Conservation (phyloP, 129 eudicot species). For the Erigeron canadensis region DNA sequence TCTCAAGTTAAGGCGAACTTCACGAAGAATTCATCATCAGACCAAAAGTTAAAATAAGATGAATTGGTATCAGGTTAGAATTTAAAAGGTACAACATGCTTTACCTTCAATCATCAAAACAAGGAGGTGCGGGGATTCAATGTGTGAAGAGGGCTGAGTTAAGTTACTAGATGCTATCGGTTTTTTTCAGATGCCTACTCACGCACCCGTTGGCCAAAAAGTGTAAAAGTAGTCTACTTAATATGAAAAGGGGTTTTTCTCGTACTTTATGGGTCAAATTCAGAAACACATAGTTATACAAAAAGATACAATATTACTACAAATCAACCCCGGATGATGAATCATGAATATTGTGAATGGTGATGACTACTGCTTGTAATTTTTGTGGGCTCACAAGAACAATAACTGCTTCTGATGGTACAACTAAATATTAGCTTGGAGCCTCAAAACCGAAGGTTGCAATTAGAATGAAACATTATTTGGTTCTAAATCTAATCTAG, state of each 20-base stretch:
- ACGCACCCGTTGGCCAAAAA: background rate
- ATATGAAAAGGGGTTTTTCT: background rate
- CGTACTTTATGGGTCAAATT: background rate
- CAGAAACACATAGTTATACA: background rate
- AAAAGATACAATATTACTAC: too few relatives aligned
- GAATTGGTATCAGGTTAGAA: background rate
- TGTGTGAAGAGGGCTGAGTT: background rate
- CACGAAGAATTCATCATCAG: background rate
- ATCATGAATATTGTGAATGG: too few relatives aligned
- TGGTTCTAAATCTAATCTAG: background rate
- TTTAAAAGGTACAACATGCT: background rate
- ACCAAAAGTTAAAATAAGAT: background rate
- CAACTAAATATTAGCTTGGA: background rate
- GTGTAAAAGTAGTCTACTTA: background rate
- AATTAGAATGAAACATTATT: background rate
- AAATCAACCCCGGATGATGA: too few relatives aligned
- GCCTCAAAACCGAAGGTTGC: background rate
- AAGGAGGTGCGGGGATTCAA: background rate
- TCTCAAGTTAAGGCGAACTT: background rate
- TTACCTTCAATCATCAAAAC: constrained; percentile 2
- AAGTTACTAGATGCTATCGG: background rate
- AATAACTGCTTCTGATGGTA: background rate
- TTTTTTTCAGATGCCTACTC: background rate
- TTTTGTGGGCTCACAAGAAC: background rate
- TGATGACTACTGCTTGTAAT: too few relatives aligned